Base-by-base conservation (phyloP, 805 yeast genomes). In the Wickerhamia fluorescens region DNA sequence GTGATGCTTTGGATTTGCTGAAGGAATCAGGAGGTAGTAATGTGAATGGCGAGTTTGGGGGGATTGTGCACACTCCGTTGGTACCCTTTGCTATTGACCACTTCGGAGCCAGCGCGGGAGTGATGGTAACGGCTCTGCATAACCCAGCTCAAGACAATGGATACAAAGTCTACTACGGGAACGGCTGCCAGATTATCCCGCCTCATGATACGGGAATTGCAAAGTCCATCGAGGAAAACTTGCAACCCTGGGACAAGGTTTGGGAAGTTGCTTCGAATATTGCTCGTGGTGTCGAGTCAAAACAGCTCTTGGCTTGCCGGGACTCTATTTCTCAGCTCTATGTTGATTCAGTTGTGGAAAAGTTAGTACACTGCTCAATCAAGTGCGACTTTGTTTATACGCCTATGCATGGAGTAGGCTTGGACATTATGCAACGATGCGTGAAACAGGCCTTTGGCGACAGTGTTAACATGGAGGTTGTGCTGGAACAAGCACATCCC, bases 331-430 rank as follows among this genome's bases (percentile, higher is more conserved):
- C 70, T 0, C 41, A 49, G 1, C 34, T 40, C 2, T 83, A 81
- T 47, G 36, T 68, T 1, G 25, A 44, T 0, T 34, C 41, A 3
- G 35, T 58, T 9, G 28, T 38, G 4, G 12, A 20, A 2, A 44
- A 56, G 8, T 49, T 77, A 29, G 51, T 70, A 5, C 42, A 39
- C n/a, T 30, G 34, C 13, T 17, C 31, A 9, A 25, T 56, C 3
- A 46, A 50, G 34, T 58, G 68, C 33, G 49, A 66, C 47, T 76
- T 80, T 33, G 83, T 87, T 1, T 89, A 89, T 48, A 89, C 97
- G 0, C 94, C 97, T 14, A 77, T 89, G 79, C 97, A 89, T 52
- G 98, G 98, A 7, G 95, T 89, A 6, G 98, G 98, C 0, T 58
- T 65, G 15, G 78, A 75, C 24, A 70, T 76, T 15, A 76, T 81